Evolutionary conservation across 2,329 filamentous ascomycete species (phyloP).

Genomic region (Verticillium dahliae): DNA sequence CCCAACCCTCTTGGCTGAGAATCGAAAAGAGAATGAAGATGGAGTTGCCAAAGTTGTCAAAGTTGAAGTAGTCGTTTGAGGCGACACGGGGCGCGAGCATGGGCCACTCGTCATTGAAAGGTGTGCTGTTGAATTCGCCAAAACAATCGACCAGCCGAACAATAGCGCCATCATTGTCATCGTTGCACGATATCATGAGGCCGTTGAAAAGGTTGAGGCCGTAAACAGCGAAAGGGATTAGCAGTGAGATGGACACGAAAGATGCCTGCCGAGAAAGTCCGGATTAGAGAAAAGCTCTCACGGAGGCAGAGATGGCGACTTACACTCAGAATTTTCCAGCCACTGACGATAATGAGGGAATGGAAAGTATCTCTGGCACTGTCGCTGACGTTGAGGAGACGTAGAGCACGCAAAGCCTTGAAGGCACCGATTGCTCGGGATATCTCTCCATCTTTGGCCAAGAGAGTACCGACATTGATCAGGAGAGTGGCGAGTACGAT

Average conservation of each 20-base stretch:
- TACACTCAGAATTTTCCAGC: slow-evolving; percentile 86
- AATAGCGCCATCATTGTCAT: slow-evolving; percentile 48
- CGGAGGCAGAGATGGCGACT: slow-evolving; percentile 23
- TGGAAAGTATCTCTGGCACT: slow-evolving; percentile 95
- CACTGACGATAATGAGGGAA: slow-evolving; percentile 87
- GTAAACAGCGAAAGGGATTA: slow-evolving; percentile 96
- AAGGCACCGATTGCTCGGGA: slow-evolving; percentile 92
- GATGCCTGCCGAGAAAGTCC: slow-evolving; percentile 49
- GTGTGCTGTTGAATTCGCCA: slow-evolving; percentile 71
- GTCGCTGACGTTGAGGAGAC: slow-evolving; percentile 91
- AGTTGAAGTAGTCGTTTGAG: slow-evolving; percentile 78
- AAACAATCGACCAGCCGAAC: slow-evolving; percentile 67
- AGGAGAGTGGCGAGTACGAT: slow-evolving; percentile 88
- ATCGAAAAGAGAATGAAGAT: slow-evolving; percentile 98
- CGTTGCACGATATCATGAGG: slow-evolving; percentile 74
- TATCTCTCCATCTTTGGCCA: slow-evolving; percentile 75
- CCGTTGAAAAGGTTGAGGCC: slow-evolving; percentile 90
- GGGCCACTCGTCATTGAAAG: slow-evolving; percentile 69
- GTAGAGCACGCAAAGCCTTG: slow-evolving; percentile 87
- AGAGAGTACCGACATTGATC: slow-evolving; percentile 83
- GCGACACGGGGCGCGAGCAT: slow-evolving; percentile 78
- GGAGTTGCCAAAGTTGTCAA: slow-evolving; percentile 90
- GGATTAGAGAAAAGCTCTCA: not conserved
- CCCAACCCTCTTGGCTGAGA: slow-evolving; percentile 97
- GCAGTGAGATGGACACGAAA: slow-evolving; percentile 86